Conservation (phyloP, 2,329 filamentous ascomycete genomes). For the Monilinia fructicola region DNA sequence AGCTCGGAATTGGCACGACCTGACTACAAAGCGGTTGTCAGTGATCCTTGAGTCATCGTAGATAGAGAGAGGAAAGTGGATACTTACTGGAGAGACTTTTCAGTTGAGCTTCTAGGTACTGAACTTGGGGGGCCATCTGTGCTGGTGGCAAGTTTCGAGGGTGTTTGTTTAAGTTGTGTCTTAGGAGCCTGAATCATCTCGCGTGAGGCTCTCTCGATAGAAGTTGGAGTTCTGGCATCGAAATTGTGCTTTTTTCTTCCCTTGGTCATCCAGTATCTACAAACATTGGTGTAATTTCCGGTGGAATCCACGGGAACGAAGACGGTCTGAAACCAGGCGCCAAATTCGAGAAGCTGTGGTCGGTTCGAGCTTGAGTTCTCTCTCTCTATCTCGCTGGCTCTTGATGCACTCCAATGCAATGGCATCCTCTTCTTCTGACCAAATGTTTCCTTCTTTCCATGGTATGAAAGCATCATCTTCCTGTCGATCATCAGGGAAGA, state of each 20-base stretch:
- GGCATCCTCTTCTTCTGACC: conserved; percentile 8
- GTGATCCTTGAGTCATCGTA: no score
- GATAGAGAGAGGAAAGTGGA: background rate
- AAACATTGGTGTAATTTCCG: conserved; percentile 3
- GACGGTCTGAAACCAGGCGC: background rate
- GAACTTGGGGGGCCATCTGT: background rate
- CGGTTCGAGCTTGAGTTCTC: background rate
- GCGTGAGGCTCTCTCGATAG: background rate
- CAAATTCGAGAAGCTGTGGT: conserved; percentile 2
- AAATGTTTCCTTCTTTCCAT: conserved; percentile 7
- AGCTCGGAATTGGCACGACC: background rate
- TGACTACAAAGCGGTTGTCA: background rate
- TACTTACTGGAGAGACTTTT: background rate
- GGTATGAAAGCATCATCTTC: background rate
- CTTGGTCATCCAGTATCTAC: conserved; percentile 7
- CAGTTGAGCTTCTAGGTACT: background rate
- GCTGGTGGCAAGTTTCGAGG: no score
- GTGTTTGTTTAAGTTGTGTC: background rate
- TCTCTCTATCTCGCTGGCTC: conserved; percentile 10
- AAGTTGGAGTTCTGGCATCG: background rate
- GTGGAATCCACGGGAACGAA: background rate
- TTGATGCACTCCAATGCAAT: conserved; percentile 15
- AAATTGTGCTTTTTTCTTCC: conserved; percentile 8
- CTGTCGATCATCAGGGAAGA: no score
- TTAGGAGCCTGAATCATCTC: background rate